These are phyloP conservation scores for Blastobotrys indianensis DNA, from an alignment of 1,139 yeast species.

Conservation along the genomic window DNA sequence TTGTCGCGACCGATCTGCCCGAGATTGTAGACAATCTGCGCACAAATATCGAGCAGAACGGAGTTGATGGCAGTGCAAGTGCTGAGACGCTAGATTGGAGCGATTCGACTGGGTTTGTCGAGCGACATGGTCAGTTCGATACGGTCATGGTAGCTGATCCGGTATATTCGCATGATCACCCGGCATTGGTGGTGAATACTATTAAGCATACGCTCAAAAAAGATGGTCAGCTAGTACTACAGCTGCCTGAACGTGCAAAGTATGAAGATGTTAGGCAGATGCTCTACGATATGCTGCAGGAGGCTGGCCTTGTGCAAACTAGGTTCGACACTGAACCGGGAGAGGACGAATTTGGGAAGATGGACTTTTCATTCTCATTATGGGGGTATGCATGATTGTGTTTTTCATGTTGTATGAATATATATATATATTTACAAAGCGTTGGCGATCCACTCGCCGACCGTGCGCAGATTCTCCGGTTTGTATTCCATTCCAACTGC, in stretches of 20 bases:
- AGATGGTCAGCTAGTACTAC: conserved; percentile 42
- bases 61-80: conserved; percentile 15
- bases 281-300: conserved; percentile 51
- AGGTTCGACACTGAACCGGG: conserved; percentile 50
- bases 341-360: conserved; percentile 73
- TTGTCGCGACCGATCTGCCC: conserved; percentile 68
- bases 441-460: conserved; percentile 7
- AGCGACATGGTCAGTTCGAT: conserved; percentile 36
- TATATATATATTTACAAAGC: conserved; percentile 4
- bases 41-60: conserved; percentile 52
- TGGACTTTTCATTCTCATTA: conserved; percentile 9
- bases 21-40: conserved; percentile 67
- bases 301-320: conserved; percentile 28
- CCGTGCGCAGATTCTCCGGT: neutral
- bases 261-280: conserved; percentile 58
- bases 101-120: conserved; percentile 42
- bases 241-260: conserved; percentile 66
- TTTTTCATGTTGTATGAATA: neutral
- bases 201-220: conserved; percentile 39
- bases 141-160: conserved; percentile 81
- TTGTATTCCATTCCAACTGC: conserved; percentile 5
- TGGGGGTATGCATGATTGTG: neutral
- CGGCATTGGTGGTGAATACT: conserved; percentile 61
- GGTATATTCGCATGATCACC: conserved; percentile 77
- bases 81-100: conserved; percentile 75